Base-by-base conservation (phyloP, 2,329 filamentous ascomycete species). In the Neophaeococcomyces mojaviensis region DNA sequence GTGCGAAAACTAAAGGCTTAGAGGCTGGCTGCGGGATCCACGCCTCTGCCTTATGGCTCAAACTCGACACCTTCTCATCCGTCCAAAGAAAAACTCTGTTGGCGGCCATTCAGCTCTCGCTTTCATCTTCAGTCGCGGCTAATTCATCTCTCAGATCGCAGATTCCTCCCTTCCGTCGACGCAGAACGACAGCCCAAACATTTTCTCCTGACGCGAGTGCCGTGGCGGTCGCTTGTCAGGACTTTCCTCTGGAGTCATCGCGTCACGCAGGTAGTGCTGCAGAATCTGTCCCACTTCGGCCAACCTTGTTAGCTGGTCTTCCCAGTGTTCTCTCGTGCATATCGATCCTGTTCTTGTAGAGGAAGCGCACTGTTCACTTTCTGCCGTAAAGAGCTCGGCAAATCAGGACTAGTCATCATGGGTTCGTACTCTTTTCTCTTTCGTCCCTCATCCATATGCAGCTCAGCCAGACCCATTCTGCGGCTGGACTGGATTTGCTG, bases 321-420 rank as follows among this genome's bases (percentile, higher is more conserved):
- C 37, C 39, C 41, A 45, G 49, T 57, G 50, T 52, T 53, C 55
- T 52, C 48, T 56, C 52, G 54, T 57, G 57, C 56, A 58, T 58
- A 43, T 52, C 55, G 49, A 58, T 54, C 51, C 55, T 54, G 52
- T 57, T 57, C 50, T 52, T 51, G 55, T 56, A 56, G 52, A 58
- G 50, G 52, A 50, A 54, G 47, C 50, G 47, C 52, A 53, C 55
- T 55, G 48, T 37, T 44, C 41, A 22, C 28, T 28, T 43, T 44
- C 19, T 44, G 41, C 40, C 32, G 41, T 44, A 44, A n/a, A 44
- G 32, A 44, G 41, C 41, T 44, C 41, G 41, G 32, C 41, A 44
- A 44, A 44, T 44, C 41, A 44, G 41, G 24, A 44, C 41, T 44
- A 44, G 41, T 44, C 52, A 58, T 53, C 54, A 62, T 62, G 59